Percentiles rank a stretch among this genome's conserved stretches.
phyloP scores from a whole-genome alignment of 78 protist genomes.

The Speleostelium caveatum region DNA sequence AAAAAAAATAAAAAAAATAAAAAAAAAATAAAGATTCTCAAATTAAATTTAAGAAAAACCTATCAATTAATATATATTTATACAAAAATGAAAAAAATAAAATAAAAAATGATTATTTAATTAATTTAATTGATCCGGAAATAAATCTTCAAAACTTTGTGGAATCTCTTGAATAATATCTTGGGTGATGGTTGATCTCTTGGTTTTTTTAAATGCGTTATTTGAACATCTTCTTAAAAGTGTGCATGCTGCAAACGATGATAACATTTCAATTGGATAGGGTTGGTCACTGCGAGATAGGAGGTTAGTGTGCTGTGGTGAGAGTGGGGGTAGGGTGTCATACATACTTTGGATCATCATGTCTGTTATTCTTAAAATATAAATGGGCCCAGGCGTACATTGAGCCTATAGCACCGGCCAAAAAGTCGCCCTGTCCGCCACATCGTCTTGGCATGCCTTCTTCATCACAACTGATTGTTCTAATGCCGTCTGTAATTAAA shows the following conservation, averaged over 20 bases:
- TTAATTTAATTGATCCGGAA: slow-evolving; percentile 7
- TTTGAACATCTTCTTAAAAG: slow-evolving; percentile 16
- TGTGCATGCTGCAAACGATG: slow-evolving; percentile 51
- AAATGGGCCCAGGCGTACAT: slow-evolving; percentile 74
- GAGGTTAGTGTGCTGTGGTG: neutral
- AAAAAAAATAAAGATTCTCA: too few species aligned
- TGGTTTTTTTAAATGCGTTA: slow-evolving; percentile 14
- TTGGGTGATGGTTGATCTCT: slow-evolving; percentile 52
- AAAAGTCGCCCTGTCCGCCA: slow-evolving; percentile 86
- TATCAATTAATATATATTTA: too few species aligned
- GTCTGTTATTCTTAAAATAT: slow-evolving; percentile 14
- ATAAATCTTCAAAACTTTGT: slow-evolving; percentile 12
- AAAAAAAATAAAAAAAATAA: too few species aligned
- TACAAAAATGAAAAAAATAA: too few species aligned
- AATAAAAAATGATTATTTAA: too few species aligned
- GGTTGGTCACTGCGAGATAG: neutral
- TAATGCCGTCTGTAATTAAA: slow-evolving; percentile 76
- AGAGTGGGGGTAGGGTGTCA: neutral
- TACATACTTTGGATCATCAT: neutral
- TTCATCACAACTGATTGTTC: neutral
- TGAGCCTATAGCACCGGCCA: slow-evolving; percentile 76
- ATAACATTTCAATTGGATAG: slow-evolving; percentile 15
- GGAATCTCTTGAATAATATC: slow-evolving; percentile 46
- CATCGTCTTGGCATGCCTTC: slow-evolving; percentile 86
- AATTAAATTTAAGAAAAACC: too few species aligned